Evolutionary conservation across 495 filamentous ascomycete genomes (phyloP), one percentile per base, ranked within the genome.

Genomic region (Hypoxylon intermedium): DNA sequence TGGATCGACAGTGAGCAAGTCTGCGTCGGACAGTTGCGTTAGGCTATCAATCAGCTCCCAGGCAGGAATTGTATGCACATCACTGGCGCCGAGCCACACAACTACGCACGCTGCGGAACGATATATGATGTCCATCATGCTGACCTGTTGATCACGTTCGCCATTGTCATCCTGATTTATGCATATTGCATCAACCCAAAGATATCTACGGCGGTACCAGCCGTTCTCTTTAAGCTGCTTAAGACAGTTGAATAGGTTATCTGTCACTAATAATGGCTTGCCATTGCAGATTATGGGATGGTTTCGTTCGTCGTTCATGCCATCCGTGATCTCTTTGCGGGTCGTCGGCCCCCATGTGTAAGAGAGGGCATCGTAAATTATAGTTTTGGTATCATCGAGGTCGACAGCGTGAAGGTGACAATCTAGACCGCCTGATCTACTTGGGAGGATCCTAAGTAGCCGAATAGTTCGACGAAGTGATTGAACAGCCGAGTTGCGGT

Each of bases 161-260:
- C 16, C 15, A 4, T 48, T n/a, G 26, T 69, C 40, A 19, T 54
- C 26, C 42, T 71, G 68, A 30, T 68, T 62, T 23, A 71, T 59
- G 28, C 65, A 68, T 49, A 71, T 65, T 13, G 65, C 68, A 46
- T 71, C 68, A 23, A 66, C 42, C 68, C 68, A 71, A 18, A 68
- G 23, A 18, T 53, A 30, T 15, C n/a, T n/a, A n/a, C 37, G 43
- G 18, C 30, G 12, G 33, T 53, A 23, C 3, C 53, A 13, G 4
- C 30, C 13, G 13, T 45, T n/a, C 18, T 31, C 21, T 24, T 56
- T 45, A 13, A 70, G 58, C 12, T 67, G 63, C 15, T 11, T 38
- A 0, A 70, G 56, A 28, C 63, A 66, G 18, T 61, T 54, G 19
- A 54, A 58, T 12, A 70, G 53, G 19, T 70, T 70, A 31, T 55